phyloP scores from a whole-genome alignment of 371 early-diverging fungal genomes.

The Paraphysoderma sedebokerense region DNA sequence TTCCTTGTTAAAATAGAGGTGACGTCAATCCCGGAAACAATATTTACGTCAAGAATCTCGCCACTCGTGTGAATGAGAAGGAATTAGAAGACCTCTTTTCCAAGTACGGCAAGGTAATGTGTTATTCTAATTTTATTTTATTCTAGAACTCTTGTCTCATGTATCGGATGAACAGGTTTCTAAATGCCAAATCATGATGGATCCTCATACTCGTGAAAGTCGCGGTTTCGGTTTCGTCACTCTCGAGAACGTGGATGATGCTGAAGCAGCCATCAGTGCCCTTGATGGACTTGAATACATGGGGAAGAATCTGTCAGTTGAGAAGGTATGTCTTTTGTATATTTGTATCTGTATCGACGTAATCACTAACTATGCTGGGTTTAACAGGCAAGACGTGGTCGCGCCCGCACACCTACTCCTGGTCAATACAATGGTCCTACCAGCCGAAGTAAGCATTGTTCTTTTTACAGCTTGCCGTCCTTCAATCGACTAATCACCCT shows the following conservation, averaged over 20 bases:
- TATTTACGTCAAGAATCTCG: constrained; percentile 54
- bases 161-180: constrained; percentile 21
- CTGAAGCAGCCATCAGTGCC: constrained; percentile 44
- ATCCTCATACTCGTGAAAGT: constrained; percentile 64
- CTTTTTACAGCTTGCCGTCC: no score
- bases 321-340: constrained; percentile 26
- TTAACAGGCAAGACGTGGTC: constrained; percentile 42
- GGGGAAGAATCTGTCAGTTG: constrained; percentile 53
- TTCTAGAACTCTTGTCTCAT: not conserved
- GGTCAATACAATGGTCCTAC: constrained; percentile 75
- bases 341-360: no score
- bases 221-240: constrained; percentile 73
- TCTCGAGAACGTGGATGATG: constrained; percentile 50
- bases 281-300: constrained; percentile 48
- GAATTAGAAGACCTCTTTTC: constrained; percentile 52
- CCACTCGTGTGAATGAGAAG: constrained; percentile 30
- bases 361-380: no score
- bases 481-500: no score
- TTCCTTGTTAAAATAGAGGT: no score
- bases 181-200: constrained; percentile 55
- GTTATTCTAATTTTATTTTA: not conserved
- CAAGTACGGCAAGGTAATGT: constrained; percentile 47
- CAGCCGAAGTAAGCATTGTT: constrained; percentile 9
- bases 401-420: constrained; percentile 70
- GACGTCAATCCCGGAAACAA: constrained; percentile 56